phyloP scores from a whole-genome alignment of 306 rosid genomes.

The Alnus rubra region DNA sequence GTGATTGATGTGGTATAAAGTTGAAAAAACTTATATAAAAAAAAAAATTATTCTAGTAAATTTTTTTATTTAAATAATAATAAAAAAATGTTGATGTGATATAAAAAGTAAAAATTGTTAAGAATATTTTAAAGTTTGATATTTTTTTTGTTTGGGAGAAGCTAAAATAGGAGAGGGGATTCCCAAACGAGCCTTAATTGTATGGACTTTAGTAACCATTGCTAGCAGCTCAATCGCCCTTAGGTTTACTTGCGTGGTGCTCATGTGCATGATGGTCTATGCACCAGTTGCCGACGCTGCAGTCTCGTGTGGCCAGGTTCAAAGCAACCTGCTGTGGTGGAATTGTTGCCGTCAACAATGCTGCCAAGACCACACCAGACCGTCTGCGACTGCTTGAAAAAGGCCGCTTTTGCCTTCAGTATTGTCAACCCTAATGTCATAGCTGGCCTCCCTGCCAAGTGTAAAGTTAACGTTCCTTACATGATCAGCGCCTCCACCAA shows the following conservation, averaged over 20 bases:
- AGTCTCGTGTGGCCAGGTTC: slow-evolving; percentile 43
- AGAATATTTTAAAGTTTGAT: too few relatives aligned
- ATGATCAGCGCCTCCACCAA: slow-evolving; percentile 60
- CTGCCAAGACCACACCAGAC: slow-evolving; percentile 31
- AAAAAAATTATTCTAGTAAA: too few relatives aligned
- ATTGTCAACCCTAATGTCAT: slow-evolving; percentile 15
- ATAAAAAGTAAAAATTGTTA: too few relatives aligned
- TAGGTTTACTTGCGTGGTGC: slow-evolving; percentile 29
- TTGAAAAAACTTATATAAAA: too few relatives aligned
- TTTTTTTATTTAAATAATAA: too few relatives aligned
- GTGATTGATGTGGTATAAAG: too few relatives aligned
- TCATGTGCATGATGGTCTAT: slow-evolving; percentile 36
- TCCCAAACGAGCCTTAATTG: too few relatives aligned
- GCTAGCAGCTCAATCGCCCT: slow-evolving; percentile 15
- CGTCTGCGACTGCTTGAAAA: slow-evolving; percentile 50
- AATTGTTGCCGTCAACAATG: background rate
- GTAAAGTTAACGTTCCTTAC: slow-evolving; percentile 61
- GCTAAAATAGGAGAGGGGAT: too few relatives aligned
- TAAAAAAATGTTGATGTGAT: too few relatives aligned
- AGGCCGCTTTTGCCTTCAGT: background rate
- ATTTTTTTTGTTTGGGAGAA: too few relatives aligned
- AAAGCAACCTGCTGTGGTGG: background rate
- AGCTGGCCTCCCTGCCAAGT: slow-evolving; percentile 35
- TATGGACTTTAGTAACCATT: slow-evolving; percentile 18
- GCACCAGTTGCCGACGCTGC: slow-evolving; percentile 44